Evolutionary conservation across 306 rosid genomes (phyloP).

Genomic region (Acacia acuminata): DNA sequence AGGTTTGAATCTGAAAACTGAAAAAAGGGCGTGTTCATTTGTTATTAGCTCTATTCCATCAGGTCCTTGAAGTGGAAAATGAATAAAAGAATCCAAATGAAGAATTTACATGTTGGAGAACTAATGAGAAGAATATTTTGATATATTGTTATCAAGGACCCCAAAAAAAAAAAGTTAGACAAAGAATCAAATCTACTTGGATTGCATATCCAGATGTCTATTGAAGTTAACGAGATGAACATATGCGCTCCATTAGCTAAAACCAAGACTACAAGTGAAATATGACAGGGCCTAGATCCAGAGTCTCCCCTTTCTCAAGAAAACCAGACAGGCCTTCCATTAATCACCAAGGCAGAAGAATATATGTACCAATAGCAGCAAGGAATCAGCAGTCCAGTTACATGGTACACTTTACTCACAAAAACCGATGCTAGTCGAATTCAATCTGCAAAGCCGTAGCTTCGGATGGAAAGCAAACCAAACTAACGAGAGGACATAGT

Average conservation of each 20-base stretch:
- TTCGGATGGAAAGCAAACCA: constrained; percentile 24
- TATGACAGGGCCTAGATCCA: constrained; percentile 11
- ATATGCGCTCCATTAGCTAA: constrained; percentile 32
- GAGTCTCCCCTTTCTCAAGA: constrained; percentile 1
- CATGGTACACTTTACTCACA: constrained; percentile 32
- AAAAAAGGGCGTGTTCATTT: constrained; percentile 32
- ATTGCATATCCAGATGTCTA: constrained; percentile 11
- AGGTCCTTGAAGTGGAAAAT: constrained; percentile 39
- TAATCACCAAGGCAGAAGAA: not conserved
- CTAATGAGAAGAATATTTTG: constrained; percentile 34
- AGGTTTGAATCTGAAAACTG: constrained; percentile 15
- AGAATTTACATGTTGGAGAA: constrained; percentile 54
- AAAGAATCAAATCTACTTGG: constrained; percentile 29
- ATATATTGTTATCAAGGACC: constrained; percentile 18
- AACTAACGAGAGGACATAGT: constrained; percentile 59
- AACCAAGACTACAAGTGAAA: constrained; percentile 40
- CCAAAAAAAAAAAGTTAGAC: constrained; percentile 35
- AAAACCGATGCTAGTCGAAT: constrained; percentile 21
- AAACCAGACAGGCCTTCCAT: constrained; percentile 5
- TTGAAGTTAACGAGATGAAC: constrained; percentile 26
- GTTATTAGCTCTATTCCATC: constrained; percentile 16
- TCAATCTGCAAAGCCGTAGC: constrained; percentile 29
- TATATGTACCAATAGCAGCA: not conserved
- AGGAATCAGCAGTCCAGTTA: constrained; percentile 19
- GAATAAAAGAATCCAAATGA: constrained; percentile 33